Evolutionary conservation across 2,329 filamentous ascomycete species (phyloP).

Genomic region (Colletotrichum endophyticum): DNA sequence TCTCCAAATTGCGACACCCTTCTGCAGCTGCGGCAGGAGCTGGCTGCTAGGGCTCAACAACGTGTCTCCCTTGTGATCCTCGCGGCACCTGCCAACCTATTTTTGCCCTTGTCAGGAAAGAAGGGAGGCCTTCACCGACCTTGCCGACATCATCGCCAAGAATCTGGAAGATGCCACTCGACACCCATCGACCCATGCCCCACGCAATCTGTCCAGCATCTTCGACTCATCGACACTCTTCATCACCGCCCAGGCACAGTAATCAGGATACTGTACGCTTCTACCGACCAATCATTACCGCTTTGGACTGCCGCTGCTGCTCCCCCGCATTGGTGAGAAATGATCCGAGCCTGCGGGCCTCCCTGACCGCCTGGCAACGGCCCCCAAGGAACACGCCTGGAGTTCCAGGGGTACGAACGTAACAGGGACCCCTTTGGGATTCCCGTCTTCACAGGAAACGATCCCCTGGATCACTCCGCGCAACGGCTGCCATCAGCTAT

Average conservation of each 20-base stretch:
- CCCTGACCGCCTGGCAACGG: neutral
- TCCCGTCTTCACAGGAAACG: neutral
- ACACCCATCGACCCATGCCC: neutral
- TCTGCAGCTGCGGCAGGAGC: neutral
- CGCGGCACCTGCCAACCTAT: neutral
- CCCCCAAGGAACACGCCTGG: neutral
- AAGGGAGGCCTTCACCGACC: neutral
- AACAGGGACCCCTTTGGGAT: neutral
- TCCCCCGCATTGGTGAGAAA: neutral
- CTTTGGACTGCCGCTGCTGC: neutral
- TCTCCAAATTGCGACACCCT: neutral
- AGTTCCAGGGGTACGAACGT: neutral
- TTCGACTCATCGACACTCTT: neutral
- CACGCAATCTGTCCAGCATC: neutral
- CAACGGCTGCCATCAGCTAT: neutral
- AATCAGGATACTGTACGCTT: neutral
- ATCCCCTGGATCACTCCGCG: neutral
- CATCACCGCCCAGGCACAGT: neutral
- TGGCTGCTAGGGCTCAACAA: neutral
- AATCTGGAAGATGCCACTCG: neutral
- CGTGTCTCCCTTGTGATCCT: neutral
- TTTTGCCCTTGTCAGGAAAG: neutral
- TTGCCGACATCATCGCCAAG: neutral
- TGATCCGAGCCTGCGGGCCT: neutral
- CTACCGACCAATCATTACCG: neutral